Evolutionary conservation across 768 basidiomycete species (phyloP), one percentile per base, ranked within the genome.

Genomic region (Fistulinella prunicolor): DNA sequence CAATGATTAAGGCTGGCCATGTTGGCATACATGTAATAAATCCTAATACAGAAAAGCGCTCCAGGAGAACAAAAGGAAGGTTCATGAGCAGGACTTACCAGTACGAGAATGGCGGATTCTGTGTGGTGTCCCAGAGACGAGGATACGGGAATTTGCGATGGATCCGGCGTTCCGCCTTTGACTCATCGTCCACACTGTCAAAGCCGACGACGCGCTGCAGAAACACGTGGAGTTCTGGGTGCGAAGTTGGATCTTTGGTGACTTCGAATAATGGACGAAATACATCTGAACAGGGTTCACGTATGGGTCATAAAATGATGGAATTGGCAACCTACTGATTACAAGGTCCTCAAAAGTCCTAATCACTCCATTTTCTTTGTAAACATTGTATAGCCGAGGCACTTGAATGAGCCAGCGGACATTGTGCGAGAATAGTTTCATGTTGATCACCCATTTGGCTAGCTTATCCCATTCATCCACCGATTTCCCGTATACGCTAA

Each of bases 141-240:
- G 96, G 94, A 54, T 87, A 91, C 0, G 94, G 94, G 72, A 89
- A 96, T 64, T 96, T 98, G 60, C 85, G 87, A 63, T 96, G 88
- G 38, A 96, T 83, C 22, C 96, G 75, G 46, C 93, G 74, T 67
- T 99, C 96, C 0, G 82, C 74, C 70, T 97, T 98, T 2, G 90
- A 94, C 70, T 99, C 96, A 59, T 99, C 96, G 57, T 99, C 96
- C 19, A 99, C 96, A n/a, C 87, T 94, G 60, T 98, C 96, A 61
- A 99, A 96, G 6, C 96, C 96, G 43, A 98, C 69, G 6, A 98
- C 94, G 6, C 96, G 85, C 67, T 96, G 94, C 28, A 99, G 72
- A 73, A 99, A 94, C 29, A 95, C 76, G 62, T 98, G 95, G 10
- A 99, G 76, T 59, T 98, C 94, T 0, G 95, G 96, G 60, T 98